phyloP scores from a whole-genome alignment of 2,329 filamentous ascomycete genomes.

The Volutella citrinella region DNA sequence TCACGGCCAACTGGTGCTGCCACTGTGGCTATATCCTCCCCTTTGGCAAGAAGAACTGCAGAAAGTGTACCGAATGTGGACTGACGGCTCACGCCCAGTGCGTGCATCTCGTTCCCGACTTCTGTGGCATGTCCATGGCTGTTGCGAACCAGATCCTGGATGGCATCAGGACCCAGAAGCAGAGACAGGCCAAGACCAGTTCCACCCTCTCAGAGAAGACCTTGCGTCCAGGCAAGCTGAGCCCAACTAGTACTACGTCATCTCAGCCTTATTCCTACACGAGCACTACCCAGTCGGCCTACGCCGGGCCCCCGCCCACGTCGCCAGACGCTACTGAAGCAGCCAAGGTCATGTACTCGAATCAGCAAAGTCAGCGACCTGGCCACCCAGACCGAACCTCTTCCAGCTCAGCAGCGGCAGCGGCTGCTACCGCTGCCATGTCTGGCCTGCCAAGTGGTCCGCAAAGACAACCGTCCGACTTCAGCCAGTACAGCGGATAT shows the following conservation, averaged over 20 bases:
- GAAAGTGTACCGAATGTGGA: conserved; percentile 87
- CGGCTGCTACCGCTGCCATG: conserved; percentile 58
- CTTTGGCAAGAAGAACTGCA: conserved; percentile 90
- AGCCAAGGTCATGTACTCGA: conserved; percentile 60
- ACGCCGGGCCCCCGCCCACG: conserved; percentile 17
- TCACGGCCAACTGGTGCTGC: conserved; percentile 99
- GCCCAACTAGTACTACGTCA: conserved; percentile 36
- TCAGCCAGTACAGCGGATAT: conserved; percentile 31
- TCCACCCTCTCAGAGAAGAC: conserved; percentile 63
- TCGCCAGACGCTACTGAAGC: conserved; percentile 57
- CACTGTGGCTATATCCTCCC: conserved; percentile 96
- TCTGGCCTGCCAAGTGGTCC: conserved; percentile 41
- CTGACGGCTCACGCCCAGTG: conserved; percentile 90
- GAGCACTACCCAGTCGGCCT: conserved; percentile 25
- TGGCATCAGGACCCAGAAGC: conserved; percentile 78
- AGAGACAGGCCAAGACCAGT: conserved; percentile 56
- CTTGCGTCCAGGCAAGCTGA: conserved; percentile 53
- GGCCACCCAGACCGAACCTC: conserved; percentile 52
- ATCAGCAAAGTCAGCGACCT: conserved; percentile 51
- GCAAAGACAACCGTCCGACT: conserved; percentile 32
- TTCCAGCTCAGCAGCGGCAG: conserved; percentile 53
- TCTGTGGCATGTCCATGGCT: conserved; percentile 99
- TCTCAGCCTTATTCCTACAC: conserved; percentile 34
- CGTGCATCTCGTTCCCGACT: conserved; percentile 93
- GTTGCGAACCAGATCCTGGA: conserved; percentile 91